Base-by-base conservation (phyloP, 2,329 filamentous ascomycete genomes). In the Exophiala alcalophila region DNA sequence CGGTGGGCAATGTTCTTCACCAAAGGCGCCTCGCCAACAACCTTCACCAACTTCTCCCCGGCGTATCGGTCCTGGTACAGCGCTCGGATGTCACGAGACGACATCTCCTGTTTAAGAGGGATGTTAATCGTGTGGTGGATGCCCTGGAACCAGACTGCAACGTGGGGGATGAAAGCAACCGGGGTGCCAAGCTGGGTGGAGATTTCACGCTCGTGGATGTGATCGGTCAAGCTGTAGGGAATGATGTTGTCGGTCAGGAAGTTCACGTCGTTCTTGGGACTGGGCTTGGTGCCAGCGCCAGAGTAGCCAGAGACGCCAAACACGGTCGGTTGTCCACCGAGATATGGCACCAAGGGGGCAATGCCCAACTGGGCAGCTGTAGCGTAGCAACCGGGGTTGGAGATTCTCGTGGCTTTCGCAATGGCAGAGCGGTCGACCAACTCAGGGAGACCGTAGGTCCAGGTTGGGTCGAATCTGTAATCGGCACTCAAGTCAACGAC, bases 401-500 rank as follows among this genome's bases (percentile, higher is more conserved):
- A 76, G 61, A 98, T 96, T 42, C 87, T 81, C 11, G 77, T 89
- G 4, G 91, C 80, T 54, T 83, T 77, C 16, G 84, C 80, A 57
- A 97, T 89, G 55, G 83, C 77, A 48, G 78, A 77, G 42, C 91
- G 81, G 63, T 81, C 80, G 35, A 88, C 78, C 35, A 95, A 74
- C 67, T 97, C 92, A 10, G 89, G 89, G 4, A 96, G 81, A 56
- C 87, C 88, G 60, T 96, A 97, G 0, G 86, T 87, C 90, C 89
- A 94, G 16, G 76, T 74, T 43, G 74, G 70, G 61, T 94, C 84
- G 64, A 96, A 97, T 36, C 91, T 83, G 68, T 95, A 94, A 69
- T 98, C 92, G 47, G 92, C 92, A n/a, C 89, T 95, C 24, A 98
- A 77, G 64, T 98, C 92, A 31, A 98, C 76, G 55, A 97, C 86